These are phyloP conservation scores for Pseudomassariella vexata DNA, from an alignment of 2,329 filamentous ascomycete genomes.

Conservation along the genomic window DNA sequence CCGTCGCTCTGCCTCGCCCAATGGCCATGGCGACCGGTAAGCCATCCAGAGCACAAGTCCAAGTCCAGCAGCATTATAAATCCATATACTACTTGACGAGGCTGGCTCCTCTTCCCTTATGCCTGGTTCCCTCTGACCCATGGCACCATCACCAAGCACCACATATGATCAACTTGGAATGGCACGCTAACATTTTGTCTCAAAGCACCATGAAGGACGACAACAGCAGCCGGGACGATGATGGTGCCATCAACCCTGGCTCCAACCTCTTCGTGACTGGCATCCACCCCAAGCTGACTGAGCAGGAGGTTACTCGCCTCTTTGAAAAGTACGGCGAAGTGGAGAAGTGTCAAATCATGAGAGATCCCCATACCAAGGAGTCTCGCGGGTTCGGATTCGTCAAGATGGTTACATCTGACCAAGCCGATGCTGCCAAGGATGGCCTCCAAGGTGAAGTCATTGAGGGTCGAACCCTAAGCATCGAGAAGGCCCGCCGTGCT, in stretches of 20 bases:
- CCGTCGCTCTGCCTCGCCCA: slow-evolving; percentile 59
- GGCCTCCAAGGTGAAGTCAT: slow-evolving; percentile 92
- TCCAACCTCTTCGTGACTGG: slow-evolving; percentile 99
- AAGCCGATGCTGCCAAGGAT: slow-evolving; percentile 95
- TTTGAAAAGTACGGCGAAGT: slow-evolving; percentile 99
- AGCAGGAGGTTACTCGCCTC: slow-evolving; percentile 85
- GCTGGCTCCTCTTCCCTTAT: too few relatives aligned
- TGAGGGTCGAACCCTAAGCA: slow-evolving; percentile 92
- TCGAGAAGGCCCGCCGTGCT: slow-evolving; percentile 95
- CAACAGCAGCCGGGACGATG: slow-evolving; percentile 55
- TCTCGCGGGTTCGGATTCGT: slow-evolving; percentile 98
- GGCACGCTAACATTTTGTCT: slow-evolving; percentile 8
- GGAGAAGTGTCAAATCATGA: slow-evolving; percentile 99
- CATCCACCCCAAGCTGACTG: slow-evolving; percentile 86
- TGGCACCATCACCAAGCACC: background rate
- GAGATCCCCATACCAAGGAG: slow-evolving; percentile 96
- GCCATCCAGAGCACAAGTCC: too few relatives aligned
- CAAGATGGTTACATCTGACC: slow-evolving; percentile 93
- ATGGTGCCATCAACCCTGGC: slow-evolving; percentile 81
- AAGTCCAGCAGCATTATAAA: too few relatives aligned
- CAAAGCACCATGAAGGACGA: slow-evolving; percentile 50
- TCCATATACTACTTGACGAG: too few relatives aligned
- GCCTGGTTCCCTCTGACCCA: background rate
- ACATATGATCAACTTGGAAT: slow-evolving; percentile 9
- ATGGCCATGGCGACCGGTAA: slow-evolving; percentile 48